Evolutionary conservation across 2,329 filamentous ascomycete genomes (phyloP).

Genomic region (Diaporthe amygdali): DNA sequence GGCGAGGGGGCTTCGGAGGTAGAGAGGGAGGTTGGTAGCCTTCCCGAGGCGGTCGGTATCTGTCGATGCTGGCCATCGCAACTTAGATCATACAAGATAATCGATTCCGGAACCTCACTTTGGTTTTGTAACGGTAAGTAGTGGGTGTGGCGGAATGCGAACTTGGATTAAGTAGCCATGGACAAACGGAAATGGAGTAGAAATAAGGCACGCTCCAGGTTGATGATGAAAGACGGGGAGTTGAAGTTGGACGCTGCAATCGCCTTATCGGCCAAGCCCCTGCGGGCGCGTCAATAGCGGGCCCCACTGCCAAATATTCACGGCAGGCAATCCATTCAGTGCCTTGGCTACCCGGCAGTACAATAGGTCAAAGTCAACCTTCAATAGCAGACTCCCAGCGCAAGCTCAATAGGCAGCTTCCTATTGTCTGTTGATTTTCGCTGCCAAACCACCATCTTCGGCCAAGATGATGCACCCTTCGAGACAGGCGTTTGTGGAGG

Average conservation of each 20-base stretch:
- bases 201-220: background rate
- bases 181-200: slow-evolving; percentile 9
- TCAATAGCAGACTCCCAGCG: background rate
- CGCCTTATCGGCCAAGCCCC: slow-evolving; percentile 8
- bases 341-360: background rate
- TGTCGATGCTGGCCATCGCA: slow-evolving; percentile 64
- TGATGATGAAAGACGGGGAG: slow-evolving; percentile 11
- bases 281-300: background rate
- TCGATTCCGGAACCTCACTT: slow-evolving; percentile 1
- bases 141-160: background rate
- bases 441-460: background rate
- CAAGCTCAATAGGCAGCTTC: background rate
- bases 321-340: background rate
- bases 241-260: slow-evolving; percentile 14
- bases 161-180: background rate
- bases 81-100: slow-evolving; percentile 26
- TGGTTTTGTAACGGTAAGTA: background rate
- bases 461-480: slow-evolving; percentile 79
- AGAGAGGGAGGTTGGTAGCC: slow-evolving; percentile 60
- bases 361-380: slow-evolving; percentile 9
- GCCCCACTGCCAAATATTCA: background rate
- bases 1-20: slow-evolving; percentile 44
- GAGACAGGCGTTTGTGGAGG: slow-evolving; percentile 93
- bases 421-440: background rate
- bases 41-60: slow-evolving; percentile 62